Evolutionary conservation across 2,329 filamentous ascomycete species (phyloP), one percentile per base, ranked within the genome.

Genomic region (Colletotrichum sp.): DNA sequence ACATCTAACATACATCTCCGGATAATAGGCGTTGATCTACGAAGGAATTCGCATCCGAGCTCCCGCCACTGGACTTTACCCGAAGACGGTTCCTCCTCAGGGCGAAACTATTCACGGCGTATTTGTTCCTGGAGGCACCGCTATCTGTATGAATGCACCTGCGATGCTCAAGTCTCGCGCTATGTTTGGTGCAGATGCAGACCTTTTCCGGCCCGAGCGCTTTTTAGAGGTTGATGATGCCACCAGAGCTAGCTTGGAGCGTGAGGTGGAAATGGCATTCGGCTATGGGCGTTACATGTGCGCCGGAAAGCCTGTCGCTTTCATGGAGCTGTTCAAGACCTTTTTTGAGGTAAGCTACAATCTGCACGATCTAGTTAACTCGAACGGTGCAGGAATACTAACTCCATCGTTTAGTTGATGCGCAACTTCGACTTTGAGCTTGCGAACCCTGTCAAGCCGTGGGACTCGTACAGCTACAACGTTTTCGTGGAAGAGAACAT

Each of bases 291-390:
- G 87, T 1, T 81, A 87, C 13, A 82, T 86, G 15, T 90, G 88
- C 72, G 78, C 90, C 59, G 89, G 89, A 0, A 86, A 85, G 74
- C 85, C 89, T 59, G 88, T 91, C 74, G 89, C 88, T 2, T 84
- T 87, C 79, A 89, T 90, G 87, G 89, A 90, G 81, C 78, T 90
- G 68, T 89, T 85, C 80, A 90, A 91, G 82, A 84, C 79, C 12
- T 71, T 75, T 16, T 75, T 75, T 7, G 72, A 75, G 72, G 72
- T 62, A 10, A 72, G 34, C 39, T 15, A 39, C 18, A 52, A 26
- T 1, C 3, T 44, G 3, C 24, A 71, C 12, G 18, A 9, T 21
- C 26, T 15, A 3, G 24, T 12, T 52, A 6, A 32, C 18, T 28
- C 2, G 5, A 34, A 62, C 64, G 6, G 15, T 64, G 24, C 52